A percentile compares a stretch with the other conserved stretches of the same genome.
Evolutionary conservation across 2,329 filamentous ascomycete species (phyloP).

Genomic region (Colletotrichum karsti): DNA sequence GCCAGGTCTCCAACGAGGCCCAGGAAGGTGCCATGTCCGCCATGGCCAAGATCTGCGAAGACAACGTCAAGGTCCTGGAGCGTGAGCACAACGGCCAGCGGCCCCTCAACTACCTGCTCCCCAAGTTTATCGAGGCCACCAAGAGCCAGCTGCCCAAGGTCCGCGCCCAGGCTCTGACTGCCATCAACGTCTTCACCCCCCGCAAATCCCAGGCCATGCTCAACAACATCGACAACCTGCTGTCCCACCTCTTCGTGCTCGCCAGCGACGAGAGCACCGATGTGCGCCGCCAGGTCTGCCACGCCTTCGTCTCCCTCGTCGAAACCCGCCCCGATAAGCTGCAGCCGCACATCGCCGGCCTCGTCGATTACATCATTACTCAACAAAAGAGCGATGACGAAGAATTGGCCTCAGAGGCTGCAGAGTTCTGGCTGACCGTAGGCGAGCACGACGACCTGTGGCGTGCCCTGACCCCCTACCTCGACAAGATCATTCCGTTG

Average conservation of each 20-base stretch:
- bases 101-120: slow-evolving; percentile 87
- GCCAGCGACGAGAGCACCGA: slow-evolving; percentile 81
- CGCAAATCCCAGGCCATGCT: slow-evolving; percentile 85
- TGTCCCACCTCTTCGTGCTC: slow-evolving; percentile 84
- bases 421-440: slow-evolving; percentile 96
- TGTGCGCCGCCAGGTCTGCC: slow-evolving; percentile 91
- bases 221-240: slow-evolving; percentile 80
- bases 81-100: slow-evolving; percentile 88
- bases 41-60: slow-evolving; percentile 94
- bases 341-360: slow-evolving; percentile 82
- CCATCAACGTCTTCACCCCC: slow-evolving; percentile 92
- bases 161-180: slow-evolving; percentile 79
- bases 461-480: slow-evolving; percentile 77
- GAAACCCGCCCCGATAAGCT: slow-evolving; percentile 92
- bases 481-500: slow-evolving; percentile 87
- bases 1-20: slow-evolving; percentile 73
- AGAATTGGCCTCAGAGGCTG: slow-evolving; percentile 91
- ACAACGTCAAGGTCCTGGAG: slow-evolving; percentile 88
- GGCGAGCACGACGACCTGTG: slow-evolving; percentile 87
- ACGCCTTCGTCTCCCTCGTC: slow-evolving; percentile 90
- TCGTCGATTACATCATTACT: slow-evolving; percentile 91
- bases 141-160: slow-evolving; percentile 80
- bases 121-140: slow-evolving; percentile 89
- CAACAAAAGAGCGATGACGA: slow-evolving; percentile 91
- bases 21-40: slow-evolving; percentile 96